These are phyloP conservation scores for Pseudocercospora pini-densiflorae DNA, from an alignment of 2,329 filamentous ascomycete genomes.

Conservation along the genomic window DNA sequence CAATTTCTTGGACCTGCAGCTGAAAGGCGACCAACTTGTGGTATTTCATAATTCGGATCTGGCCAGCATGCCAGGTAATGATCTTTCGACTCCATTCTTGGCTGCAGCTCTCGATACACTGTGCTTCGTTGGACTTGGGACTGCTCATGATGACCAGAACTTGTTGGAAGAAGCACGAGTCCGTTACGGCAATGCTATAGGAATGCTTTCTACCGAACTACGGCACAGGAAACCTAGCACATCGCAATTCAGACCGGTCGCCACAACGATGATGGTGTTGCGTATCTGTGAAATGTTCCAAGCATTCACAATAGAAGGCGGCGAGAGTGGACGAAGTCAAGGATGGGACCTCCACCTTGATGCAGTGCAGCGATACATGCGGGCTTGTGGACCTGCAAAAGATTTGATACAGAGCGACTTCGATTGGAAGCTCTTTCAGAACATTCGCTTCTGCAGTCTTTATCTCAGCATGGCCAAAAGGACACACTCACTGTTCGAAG, in stretches of 20 bases:
- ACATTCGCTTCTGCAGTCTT: not conserved
- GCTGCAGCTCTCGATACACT: constrained; percentile 8
- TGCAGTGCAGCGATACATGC: constrained; percentile 9
- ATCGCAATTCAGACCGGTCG: not conserved
- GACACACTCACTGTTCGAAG: not conserved
- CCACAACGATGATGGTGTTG: constrained; percentile 3
- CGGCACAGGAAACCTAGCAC: not conserved
- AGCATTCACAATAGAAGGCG: not conserved
- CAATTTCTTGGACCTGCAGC: not conserved
- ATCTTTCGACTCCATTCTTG: not conserved
- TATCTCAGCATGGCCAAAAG: constrained; percentile 1
- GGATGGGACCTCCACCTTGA: constrained; percentile 3
- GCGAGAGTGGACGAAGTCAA: not conserved
- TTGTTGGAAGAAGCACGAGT: constrained; percentile 8
- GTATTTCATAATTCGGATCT: constrained; percentile 5
- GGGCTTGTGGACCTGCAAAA: constrained; percentile 6
- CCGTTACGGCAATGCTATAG: constrained; percentile 4
- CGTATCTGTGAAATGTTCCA: constrained; percentile 9
- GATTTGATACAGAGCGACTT: constrained; percentile 7
- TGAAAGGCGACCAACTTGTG: not conserved
- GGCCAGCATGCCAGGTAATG: not conserved
- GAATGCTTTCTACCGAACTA: not conserved
- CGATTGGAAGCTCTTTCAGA: constrained; percentile 13
- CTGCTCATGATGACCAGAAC: constrained; percentile 1
- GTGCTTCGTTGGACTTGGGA: constrained; percentile 9